A percentile compares a stretch with the other conserved stretches of the same genome.
Evolutionary conservation across 495 filamentous ascomycete species (phyloP).

Genomic region (Astrocystis sublimbata): DNA sequence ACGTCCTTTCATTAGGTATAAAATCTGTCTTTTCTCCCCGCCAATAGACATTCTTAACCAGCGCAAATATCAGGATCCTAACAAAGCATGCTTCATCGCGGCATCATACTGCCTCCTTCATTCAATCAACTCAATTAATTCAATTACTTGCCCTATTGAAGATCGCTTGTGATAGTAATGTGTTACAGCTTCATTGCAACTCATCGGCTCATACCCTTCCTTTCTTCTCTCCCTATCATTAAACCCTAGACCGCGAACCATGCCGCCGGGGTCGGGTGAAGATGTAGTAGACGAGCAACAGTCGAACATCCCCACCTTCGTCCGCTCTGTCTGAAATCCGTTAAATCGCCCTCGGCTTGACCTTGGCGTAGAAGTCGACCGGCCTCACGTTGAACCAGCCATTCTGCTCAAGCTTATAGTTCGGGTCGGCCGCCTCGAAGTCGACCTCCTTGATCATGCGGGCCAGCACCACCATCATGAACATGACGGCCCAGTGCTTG

Average conservation of each 20-base stretch:
- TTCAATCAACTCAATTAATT: not conserved
- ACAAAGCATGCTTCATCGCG: too few species aligned
- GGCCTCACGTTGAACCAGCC: slow-evolving; percentile 52
- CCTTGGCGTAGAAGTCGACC: slow-evolving; percentile 41
- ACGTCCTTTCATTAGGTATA: too few species aligned
- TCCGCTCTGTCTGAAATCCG: not conserved
- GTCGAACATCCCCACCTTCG: not conserved
- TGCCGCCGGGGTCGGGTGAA: slow-evolving; percentile 3
- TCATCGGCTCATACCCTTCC: not conserved
- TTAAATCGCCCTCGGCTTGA: slow-evolving; percentile 34
- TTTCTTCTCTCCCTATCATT: not conserved
- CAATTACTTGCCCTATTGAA: not conserved
- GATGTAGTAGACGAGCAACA: not conserved
- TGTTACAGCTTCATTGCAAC: not conserved
- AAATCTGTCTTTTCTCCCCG: too few species aligned
- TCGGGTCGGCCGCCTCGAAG: slow-evolving; percentile 57
- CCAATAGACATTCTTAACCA: too few species aligned
- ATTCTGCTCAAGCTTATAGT: slow-evolving; percentile 55
- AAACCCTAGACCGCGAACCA: not conserved
- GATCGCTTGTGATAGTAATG: not conserved
- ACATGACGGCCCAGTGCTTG: slow-evolving; percentile 68
- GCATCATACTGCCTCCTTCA: too few species aligned
- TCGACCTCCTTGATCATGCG: slow-evolving; percentile 63
- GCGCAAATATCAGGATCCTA: too few species aligned
- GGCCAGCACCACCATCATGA: slow-evolving; percentile 54